phyloP scores from a whole-genome alignment of 192 early-diverging fungal genomes.

The Coemansia sp. region DNA sequence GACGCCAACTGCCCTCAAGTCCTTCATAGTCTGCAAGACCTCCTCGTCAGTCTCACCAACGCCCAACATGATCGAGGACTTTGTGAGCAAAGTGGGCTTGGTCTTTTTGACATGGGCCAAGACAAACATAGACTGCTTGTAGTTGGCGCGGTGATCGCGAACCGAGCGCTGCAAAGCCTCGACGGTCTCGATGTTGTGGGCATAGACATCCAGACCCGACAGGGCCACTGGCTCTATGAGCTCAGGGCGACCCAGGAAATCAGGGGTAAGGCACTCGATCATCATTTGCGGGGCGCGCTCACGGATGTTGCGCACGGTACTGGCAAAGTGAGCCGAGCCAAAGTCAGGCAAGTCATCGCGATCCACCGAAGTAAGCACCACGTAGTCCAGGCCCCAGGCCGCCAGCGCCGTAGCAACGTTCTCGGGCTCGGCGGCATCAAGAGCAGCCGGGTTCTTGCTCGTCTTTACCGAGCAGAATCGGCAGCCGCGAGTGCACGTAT shows the following conservation, averaged over 20 bases:
- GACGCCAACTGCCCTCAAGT: constrained; percentile 74
- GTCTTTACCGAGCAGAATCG: constrained; percentile 99
- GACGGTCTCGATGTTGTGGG: constrained; percentile 98
- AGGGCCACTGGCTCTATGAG: constrained; percentile 78
- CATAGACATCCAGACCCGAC: constrained; percentile 95
- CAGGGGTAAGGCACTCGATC: constrained; percentile 95
- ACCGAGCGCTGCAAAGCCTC: constrained; percentile 86
- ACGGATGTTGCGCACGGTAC: constrained; percentile 87
- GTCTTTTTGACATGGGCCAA: constrained; percentile 83
- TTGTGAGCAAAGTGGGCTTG: constrained; percentile 82
- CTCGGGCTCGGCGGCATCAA: constrained; percentile 89
- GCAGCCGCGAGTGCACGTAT: constrained; percentile 96
- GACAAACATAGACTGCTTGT: constrained; percentile 87
- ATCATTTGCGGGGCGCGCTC: constrained; percentile 84
- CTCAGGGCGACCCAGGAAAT: constrained; percentile 79
- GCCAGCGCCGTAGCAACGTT: constrained; percentile 90
- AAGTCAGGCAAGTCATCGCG: constrained; percentile 92
- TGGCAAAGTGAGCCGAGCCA: constrained; percentile 90
- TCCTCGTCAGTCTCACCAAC: constrained; percentile 95
- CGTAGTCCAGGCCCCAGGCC: constrained; percentile 93
- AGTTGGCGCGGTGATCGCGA: constrained; percentile 88
- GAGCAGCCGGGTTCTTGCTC: constrained; percentile 73
- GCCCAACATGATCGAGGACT: constrained; percentile 98
- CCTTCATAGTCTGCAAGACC: constrained; percentile 82
- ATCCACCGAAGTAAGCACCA: constrained; percentile 97